Evolutionary conservation across 1,284 basidiomycete genomes (phyloP), one percentile per base, ranked within the genome.

Genomic region (Farysia itapuensis): DNA sequence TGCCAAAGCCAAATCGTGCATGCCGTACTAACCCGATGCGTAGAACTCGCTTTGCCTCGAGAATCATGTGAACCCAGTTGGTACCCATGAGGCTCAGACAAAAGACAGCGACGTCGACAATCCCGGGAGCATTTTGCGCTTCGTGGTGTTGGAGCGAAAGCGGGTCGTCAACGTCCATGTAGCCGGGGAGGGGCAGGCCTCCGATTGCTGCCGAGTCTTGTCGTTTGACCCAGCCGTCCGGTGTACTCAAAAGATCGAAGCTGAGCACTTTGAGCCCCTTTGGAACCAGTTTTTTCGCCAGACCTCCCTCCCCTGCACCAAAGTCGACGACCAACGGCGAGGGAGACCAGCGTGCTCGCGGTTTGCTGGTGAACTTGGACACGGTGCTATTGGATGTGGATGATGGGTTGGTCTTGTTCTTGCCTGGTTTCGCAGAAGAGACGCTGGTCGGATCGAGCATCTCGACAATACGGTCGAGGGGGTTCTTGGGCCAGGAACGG

Each of bases 51-150:
- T 88, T 88, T 3, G 89, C 88, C 77, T 99, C 94, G 23, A 87
- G 81, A 26, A 97, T 82, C 75, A 90, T 92, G 19, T 82, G 83
- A 13, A 90, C 83, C 95, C 95, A 99, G 76, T 99, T 96, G 9
- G 86, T 90, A 26, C 90, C 89, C 95, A 99, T 99, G 52, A 99
- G 80, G 70, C 90, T 94, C 51, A 99, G 81, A 31, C 92, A 90
- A 75, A 92, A 98, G 21, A 98, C 86, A 1, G 86, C 91, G 5
- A 89, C 86, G 72, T 99, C 94, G 3, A 89, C 89, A 5, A 95
- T 78, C 57, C 89, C 66, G 0, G 54, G 49, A 2, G 53, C 43
- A 15, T 21, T 25, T 2, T 29, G 35, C 12, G 28, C 23, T 24
- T 40, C 41, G 2, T 14, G 19, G 6, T 8, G 19, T 16, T 29